A percentile compares a stretch with the other conserved stretches of the same genome.
Conservation (phyloP, 306 rosid genomes). For the Dryas drummondii region DNA sequence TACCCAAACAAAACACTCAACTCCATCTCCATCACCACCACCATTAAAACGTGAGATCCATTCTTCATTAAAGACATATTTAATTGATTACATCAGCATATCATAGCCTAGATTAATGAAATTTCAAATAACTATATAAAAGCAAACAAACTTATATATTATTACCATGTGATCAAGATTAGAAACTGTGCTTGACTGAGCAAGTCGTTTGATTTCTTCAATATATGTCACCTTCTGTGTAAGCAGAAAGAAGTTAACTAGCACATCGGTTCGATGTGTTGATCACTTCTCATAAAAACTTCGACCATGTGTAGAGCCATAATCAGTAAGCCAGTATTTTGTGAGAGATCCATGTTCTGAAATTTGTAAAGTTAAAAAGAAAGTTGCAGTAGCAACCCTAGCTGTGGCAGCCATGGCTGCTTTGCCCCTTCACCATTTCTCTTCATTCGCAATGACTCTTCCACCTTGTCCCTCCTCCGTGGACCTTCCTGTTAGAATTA, state of each 20-base stretch:
- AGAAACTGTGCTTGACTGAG: slow-evolving; percentile 64
- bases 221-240: slow-evolving; percentile 57
- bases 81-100: too few species aligned
- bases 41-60: too few species aligned
- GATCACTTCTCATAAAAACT: slow-evolving; percentile 79
- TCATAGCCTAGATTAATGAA: neutral
- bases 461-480: too few species aligned
- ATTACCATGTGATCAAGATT: slow-evolving; percentile 87
- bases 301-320: slow-evolving; percentile 51
- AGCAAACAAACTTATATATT: slow-evolving; percentile 24
- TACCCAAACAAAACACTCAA: too few species aligned
- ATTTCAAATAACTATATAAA: neutral
- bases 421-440: too few species aligned
- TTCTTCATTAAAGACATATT: too few species aligned
- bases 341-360: neutral
- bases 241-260: slow-evolving; percentile 76
- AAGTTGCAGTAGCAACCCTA: neutral
- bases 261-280: slow-evolving; percentile 50
- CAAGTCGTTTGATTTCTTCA: slow-evolving; percentile 80
- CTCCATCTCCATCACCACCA: too few species aligned
- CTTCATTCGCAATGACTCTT: too few species aligned
- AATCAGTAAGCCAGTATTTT: neutral
- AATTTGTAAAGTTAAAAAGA: neutral
- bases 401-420: too few species aligned
- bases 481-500: too few species aligned